These are phyloP conservation scores for Pelargonium fulgidum DNA, from an alignment of 441 rosid genomes.

Conservation along the genomic window DNA sequence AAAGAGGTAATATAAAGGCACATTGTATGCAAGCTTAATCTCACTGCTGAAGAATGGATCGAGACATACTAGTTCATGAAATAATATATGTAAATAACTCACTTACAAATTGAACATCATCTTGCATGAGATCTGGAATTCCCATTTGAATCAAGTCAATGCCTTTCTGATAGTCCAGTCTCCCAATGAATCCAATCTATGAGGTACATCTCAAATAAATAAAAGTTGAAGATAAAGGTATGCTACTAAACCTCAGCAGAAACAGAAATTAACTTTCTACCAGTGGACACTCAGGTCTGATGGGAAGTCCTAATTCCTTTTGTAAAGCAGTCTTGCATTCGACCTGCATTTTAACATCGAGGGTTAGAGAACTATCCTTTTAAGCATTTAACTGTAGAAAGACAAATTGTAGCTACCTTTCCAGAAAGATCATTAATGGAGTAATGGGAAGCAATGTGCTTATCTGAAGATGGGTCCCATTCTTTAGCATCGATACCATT, in stretches of 20 bases:
- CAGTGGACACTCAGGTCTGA: slow-evolving; percentile 75
- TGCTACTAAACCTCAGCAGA: slow-evolving; percentile 7
- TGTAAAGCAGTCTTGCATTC: slow-evolving; percentile 82
- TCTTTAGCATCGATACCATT: slow-evolving; percentile 77
- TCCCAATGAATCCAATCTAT: slow-evolving; percentile 93
- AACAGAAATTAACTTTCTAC: slow-evolving; percentile 33
- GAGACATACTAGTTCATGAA: background rate
- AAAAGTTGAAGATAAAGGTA: slow-evolving; percentile 9
- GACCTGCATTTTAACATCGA: slow-evolving; percentile 36
- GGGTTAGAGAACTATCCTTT: slow-evolving; percentile 18
- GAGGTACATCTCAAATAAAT: slow-evolving; percentile 23
- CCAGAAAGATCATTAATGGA: slow-evolving; percentile 63
- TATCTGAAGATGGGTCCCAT: slow-evolving; percentile 79
- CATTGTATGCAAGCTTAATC: too few species aligned
- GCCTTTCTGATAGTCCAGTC: slow-evolving; percentile 94
- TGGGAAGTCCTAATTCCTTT: slow-evolving; percentile 77
- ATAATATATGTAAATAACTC: slow-evolving; percentile 21
- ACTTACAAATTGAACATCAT: slow-evolving; percentile 89
- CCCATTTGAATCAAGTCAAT: slow-evolving; percentile 70
- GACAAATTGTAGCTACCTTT: slow-evolving; percentile 40
- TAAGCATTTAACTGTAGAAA: slow-evolving; percentile 9
- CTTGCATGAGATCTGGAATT: slow-evolving; percentile 67
- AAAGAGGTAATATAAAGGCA: too few species aligned
- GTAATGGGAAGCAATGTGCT: slow-evolving; percentile 55
- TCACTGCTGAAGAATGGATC: too few species aligned